A percentile compares a stretch with the other conserved stretches of the same genome.
phyloP scores from a whole-genome alignment of 805 yeast genomes.

The Naumovozyma dairenensis region DNA sequence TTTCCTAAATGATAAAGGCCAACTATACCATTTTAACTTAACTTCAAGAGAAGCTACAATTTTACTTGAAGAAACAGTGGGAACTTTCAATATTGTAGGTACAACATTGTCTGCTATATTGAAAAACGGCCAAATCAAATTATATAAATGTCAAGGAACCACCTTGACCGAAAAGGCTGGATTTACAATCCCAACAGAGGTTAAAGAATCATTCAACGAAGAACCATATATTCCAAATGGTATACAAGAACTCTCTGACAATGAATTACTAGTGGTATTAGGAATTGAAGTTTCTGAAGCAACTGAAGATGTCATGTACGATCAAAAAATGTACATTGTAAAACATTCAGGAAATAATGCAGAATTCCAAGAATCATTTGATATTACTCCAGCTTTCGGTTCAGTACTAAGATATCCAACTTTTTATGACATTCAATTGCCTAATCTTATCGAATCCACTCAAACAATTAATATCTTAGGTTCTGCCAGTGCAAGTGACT shows the following conservation, averaged over 20 bases:
- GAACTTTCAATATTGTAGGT: slow-evolving; percentile 11
- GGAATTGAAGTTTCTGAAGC: slow-evolving; percentile 23
- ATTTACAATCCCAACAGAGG: slow-evolving; percentile 23
- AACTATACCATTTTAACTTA: slow-evolving; percentile 4
- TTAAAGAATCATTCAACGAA: slow-evolving; percentile 21
- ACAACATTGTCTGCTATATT: neutral
- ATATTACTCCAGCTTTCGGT: slow-evolving; percentile 45
- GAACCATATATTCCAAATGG: slow-evolving; percentile 24
- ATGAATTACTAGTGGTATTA: slow-evolving; percentile 18
- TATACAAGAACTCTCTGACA: slow-evolving; percentile 14
- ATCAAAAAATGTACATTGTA: slow-evolving; percentile 21
- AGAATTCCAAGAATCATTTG: slow-evolving; percentile 30
- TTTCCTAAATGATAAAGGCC: slow-evolving; percentile 4
- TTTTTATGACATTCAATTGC: slow-evolving; percentile 35
- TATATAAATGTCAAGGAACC: neutral
- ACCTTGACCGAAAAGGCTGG: neutral
- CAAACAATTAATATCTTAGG: slow-evolving; percentile 38
- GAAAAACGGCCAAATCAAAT: neutral
- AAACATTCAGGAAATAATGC: slow-evolving; percentile 2
- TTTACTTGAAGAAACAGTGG: slow-evolving; percentile 4
- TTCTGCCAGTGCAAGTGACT: slow-evolving; percentile 56
- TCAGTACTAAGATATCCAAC: slow-evolving; percentile 37
- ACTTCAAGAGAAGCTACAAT: neutral
- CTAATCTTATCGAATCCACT: slow-evolving; percentile 32
- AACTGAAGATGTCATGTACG: slow-evolving; percentile 19